Base-by-base conservation (phyloP, 805 yeast species). In the Metschnikowia aberdeeniae region DNA sequence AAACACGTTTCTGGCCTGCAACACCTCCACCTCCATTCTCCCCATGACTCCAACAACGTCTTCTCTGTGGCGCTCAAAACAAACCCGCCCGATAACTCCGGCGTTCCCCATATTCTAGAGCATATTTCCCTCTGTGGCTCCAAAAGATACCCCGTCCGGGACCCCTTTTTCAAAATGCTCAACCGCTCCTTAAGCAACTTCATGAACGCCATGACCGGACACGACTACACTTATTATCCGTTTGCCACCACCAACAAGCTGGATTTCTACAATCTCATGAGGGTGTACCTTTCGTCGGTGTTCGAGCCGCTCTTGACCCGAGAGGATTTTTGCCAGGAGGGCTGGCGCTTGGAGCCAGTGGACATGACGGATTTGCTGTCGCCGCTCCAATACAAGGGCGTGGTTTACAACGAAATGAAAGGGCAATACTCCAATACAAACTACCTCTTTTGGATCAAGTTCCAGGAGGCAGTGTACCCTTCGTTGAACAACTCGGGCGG, bases 201-300 rank as follows among this genome's bases (percentile, higher is more conserved):
- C 66, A 93, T 93, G 99, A 93, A 93, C 62, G 99, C 99, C 7
- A 88, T 93, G 97, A 93, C 99, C 0, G 99, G 96, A 19, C 90
- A 86, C 56, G 98, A 93, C 65, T 90, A 89, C 60, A 93, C 99
- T 0, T 90, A 82, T 64, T 93, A 86, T 58, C 99, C 99, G 4
- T 93, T 93, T 71, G 86, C 98, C 26, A 93, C 99, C 2, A 92
- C 98, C 9, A 93, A 93, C 64, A 62, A 66, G 35, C 78, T 78
- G 44, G 99, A 93, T 62, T 93, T 77, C 62, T 75, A 76, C 28
- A 93, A 93, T 59, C 73, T 93, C 59, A 81, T 89, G 78, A 84
- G 81, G 47, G 95, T 93, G 6, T 93, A 93, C 61, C 70, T 90
- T 39, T 96, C 90, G 54, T 82, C 96, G 5, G 92, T 92, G 0